phyloP scores from a whole-genome alignment of 306 rosid genomes.

The Senna siamea region DNA sequence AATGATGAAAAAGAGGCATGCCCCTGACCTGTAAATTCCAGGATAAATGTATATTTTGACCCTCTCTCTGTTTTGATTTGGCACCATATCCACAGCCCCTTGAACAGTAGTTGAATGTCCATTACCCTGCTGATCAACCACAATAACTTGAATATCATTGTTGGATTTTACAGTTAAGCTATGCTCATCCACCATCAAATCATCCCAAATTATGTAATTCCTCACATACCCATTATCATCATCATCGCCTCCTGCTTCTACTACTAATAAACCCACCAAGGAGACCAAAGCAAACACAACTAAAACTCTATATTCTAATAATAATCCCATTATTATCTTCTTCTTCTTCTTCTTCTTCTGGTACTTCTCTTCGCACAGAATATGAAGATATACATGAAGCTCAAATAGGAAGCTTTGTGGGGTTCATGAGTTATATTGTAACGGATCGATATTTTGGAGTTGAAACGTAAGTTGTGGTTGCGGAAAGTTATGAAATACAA shows the following conservation, averaged over 20 bases:
- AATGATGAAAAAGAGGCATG: background rate
- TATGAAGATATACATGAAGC: slow-evolving; percentile 11
- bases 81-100: slow-evolving; percentile 87
- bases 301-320: slow-evolving; percentile 28
- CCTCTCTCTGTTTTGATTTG: slow-evolving; percentile 56
- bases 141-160: slow-evolving; percentile 44
- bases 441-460: slow-evolving; percentile 40
- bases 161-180: slow-evolving; percentile 31
- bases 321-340: slow-evolving; percentile 18
- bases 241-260: slow-evolving; percentile 11
- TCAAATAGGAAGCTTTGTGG: slow-evolving; percentile 27
- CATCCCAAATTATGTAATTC: slow-evolving; percentile 77
- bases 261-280: slow-evolving; percentile 37
- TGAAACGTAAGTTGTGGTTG: slow-evolving; percentile 36
- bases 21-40: slow-evolving; percentile 76
- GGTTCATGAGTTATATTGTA: slow-evolving; percentile 20
- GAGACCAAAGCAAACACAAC: slow-evolving; percentile 33
- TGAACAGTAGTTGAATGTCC: slow-evolving; percentile 85
- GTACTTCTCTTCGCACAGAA: background rate
- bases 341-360: background rate
- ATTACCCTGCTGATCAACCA: slow-evolving; percentile 63
- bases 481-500: slow-evolving; percentile 26
- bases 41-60: slow-evolving; percentile 80
- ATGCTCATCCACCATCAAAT: slow-evolving; percentile 59
- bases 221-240: slow-evolving; percentile 3